phyloP scores from a whole-genome alignment of 192 early-diverging fungal genomes.

The Backusella liffmaniae region DNA sequence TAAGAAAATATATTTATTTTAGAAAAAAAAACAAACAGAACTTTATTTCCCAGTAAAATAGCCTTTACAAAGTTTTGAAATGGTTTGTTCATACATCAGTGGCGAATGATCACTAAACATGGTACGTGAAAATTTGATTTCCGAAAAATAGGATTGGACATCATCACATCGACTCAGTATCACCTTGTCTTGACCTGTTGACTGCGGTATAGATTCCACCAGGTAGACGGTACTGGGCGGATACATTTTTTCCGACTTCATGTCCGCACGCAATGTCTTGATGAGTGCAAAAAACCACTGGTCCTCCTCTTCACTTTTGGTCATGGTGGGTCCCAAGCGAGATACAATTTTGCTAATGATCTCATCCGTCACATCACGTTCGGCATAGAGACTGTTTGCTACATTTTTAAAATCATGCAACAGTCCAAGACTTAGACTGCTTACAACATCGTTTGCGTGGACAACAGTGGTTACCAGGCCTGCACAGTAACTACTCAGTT shows the following conservation, averaged over 20 bases:
- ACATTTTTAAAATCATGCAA: constrained; percentile 77
- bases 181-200: constrained; percentile 43
- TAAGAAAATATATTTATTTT: background rate
- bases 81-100: constrained; percentile 60
- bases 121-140: constrained; percentile 74
- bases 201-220: constrained; percentile 53
- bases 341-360: constrained; percentile 61
- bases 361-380: constrained; percentile 58
- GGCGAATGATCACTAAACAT: constrained; percentile 84
- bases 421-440: constrained; percentile 71
- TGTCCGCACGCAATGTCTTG: constrained; percentile 80
- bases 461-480: constrained; percentile 79
- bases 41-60: constrained; percentile 14
- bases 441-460: constrained; percentile 76
- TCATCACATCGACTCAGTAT: constrained; percentile 68
- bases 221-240: constrained; percentile 74
- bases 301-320: constrained; percentile 45
- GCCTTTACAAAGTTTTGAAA: constrained; percentile 34
- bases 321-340: constrained; percentile 29
- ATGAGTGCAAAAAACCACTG: constrained; percentile 83
- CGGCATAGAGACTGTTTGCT: constrained; percentile 61
- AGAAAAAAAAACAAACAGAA: too few species aligned
- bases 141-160: constrained; percentile 74
- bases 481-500: constrained; percentile 64
- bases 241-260: constrained; percentile 84